Percentiles rank a stretch among this genome's conserved stretches.
phyloP scores from a whole-genome alignment of 352 stramenopile genomes.

The Pythium rishiriense region DNA sequence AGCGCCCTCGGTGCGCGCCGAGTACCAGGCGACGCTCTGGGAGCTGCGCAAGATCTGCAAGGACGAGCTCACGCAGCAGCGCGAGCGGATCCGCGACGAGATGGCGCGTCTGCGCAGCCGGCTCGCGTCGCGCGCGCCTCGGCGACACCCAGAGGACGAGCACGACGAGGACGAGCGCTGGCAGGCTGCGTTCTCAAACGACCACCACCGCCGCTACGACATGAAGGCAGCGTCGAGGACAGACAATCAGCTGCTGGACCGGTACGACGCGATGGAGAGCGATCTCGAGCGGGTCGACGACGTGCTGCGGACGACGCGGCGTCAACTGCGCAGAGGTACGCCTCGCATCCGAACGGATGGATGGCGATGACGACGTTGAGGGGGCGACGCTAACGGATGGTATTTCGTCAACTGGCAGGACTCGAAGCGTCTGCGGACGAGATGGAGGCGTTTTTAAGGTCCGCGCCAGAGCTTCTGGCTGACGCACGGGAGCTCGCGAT shows the following conservation, averaged over 20 bases:
- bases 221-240: not conserved
- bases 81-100: slow-evolving; percentile 36
- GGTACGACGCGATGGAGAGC: slow-evolving; percentile 52
- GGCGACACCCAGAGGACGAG: not conserved
- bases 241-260: slow-evolving; percentile 26
- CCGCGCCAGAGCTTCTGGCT: slow-evolving; percentile 34
- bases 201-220: no score
- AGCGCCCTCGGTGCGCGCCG: slow-evolving; percentile 7
- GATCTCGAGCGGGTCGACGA: slow-evolving; percentile 64
- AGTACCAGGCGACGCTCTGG: slow-evolving; percentile 54
- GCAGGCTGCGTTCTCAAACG: not conserved
- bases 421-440: slow-evolving; percentile 35
- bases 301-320: slow-evolving; percentile 40
- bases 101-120: slow-evolving; percentile 15
- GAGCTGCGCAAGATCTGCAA: slow-evolving; percentile 61
- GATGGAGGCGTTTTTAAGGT: slow-evolving; percentile 49
- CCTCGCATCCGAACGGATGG: no score
- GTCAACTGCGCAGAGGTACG: slow-evolving; percentile 45
- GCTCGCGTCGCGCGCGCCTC: not conserved
- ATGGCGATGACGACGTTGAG: not conserved
- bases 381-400: no score
- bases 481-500: slow-evolving; percentile 53
- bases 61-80: slow-evolving; percentile 52
- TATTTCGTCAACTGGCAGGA: slow-evolving; percentile 26
- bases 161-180: not conserved